Evolutionary conservation across 2,329 filamentous ascomycete genomes (phyloP), one percentile per base, ranked within the genome.

Genomic region (Paracoccidioides brasiliensis): DNA sequence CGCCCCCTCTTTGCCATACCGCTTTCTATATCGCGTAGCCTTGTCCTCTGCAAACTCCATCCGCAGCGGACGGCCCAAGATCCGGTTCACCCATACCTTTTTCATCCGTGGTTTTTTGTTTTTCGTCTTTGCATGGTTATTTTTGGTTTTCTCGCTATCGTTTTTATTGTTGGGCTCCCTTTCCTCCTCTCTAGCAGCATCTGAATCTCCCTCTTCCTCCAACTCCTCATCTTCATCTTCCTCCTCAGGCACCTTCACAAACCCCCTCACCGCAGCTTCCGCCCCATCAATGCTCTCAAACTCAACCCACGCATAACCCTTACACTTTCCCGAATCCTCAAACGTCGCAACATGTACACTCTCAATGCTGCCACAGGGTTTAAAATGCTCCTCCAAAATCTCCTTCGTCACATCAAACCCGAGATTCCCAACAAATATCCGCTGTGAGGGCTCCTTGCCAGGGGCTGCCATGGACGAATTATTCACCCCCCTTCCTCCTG

Each of bases 281-380:
- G 89, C 89, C 0, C 85, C 80, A 56, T 87, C 83, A 9, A 90
- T 67, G 52, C 90, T 83, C 67, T 85, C 84, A 71, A 97, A 98
- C 59, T 88, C 88, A 58, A 98, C 83, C 90, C 93, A 98, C 5
- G 85, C 93, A 72, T 86, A 98, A 15, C 93, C 94, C 74, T 97
- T 97, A 76, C 93, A 98, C 74, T 97, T 98, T 45, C 93, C 93
- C 22, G 85, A 85, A 70, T 98, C 94, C 70, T 97, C 88, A 67
- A 98, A 98, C 0, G 90, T 95, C 2, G 93, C 93, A 62, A 97
- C 77, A 72, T 95, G 91, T 60, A 89, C 80, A 74, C 87, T 87
- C 54, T 84, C 81, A 59, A 97, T 82, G 59, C 84, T 78, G 52
- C 93, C 93, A 67, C 91, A 97, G 68, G 85, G 88, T 51, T 79